These are phyloP conservation scores for Sordariomycetes sp. DNA, from an alignment of 2,329 filamentous ascomycete genomes.

Conservation along the genomic window DNA sequence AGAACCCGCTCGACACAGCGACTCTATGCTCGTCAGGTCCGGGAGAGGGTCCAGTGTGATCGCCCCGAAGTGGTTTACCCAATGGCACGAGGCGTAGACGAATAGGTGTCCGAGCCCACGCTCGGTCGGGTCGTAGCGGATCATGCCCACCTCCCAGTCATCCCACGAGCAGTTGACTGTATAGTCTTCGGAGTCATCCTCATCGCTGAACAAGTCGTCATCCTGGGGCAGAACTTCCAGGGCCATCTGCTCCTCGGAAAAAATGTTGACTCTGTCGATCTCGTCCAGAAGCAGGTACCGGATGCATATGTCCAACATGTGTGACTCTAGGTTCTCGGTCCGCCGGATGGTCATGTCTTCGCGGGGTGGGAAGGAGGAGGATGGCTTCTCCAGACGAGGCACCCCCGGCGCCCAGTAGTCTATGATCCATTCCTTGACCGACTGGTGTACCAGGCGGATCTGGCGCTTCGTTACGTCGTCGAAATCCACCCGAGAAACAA, in stretches of 20 bases:
- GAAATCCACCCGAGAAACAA: constrained; percentile 9
- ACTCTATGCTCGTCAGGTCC: constrained; percentile 10
- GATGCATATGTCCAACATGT: constrained; percentile 15
- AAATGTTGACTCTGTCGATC: constrained; percentile 14
- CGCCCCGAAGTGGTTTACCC: constrained; percentile 18
- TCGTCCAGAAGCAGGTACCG: constrained; percentile 16
- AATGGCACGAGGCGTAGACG: constrained; percentile 23
- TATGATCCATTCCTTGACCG: constrained; percentile 9
- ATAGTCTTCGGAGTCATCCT: constrained; percentile 9
- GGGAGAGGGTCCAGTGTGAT: constrained; percentile 10
- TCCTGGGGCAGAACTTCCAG: neutral
- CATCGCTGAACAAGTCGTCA: constrained; percentile 12
- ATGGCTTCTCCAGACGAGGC: constrained; percentile 4
- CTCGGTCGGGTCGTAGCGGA: constrained; percentile 12
- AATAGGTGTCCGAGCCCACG: constrained; percentile 15
- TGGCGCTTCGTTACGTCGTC: constrained; percentile 8
- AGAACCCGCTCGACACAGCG: constrained; percentile 14
- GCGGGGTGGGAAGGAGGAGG: neutral
- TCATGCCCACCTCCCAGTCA: constrained; percentile 18
- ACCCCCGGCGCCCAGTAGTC: constrained; percentile 5
- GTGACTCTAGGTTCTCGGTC: constrained; percentile 11
- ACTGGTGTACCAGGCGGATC: constrained; percentile 10
- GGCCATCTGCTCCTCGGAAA: constrained; percentile 15
- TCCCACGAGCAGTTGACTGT: constrained; percentile 16
- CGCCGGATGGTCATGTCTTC: neutral